phyloP scores from a whole-genome alignment of 495 filamentous ascomycete genomes.

The Penicillium antarcticum region DNA sequence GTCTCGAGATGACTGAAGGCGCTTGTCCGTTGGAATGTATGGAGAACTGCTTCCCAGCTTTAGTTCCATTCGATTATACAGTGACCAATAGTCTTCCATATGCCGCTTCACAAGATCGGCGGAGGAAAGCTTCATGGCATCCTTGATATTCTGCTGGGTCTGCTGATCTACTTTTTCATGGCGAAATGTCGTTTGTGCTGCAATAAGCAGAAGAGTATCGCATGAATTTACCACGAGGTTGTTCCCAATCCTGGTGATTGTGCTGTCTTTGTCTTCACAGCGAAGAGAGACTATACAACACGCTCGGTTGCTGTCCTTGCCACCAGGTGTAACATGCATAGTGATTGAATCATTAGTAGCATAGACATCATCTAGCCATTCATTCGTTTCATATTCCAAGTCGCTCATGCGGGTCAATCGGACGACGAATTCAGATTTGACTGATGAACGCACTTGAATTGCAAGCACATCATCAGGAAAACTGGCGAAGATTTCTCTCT shows the following conservation, averaged over 20 bases:
- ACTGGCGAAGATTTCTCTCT: constrained; percentile 38
- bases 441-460: constrained; percentile 32
- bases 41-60: constrained; percentile 18
- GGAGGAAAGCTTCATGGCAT: constrained; percentile 16
- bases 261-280: constrained; percentile 21
- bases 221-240: constrained; percentile 26
- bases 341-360: constrained; percentile 23
- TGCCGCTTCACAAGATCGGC: constrained; percentile 25
- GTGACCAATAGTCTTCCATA: constrained; percentile 28
- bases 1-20: constrained; percentile 25
- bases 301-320: constrained; percentile 27
- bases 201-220: constrained; percentile 34
- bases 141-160: constrained; percentile 19
- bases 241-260: constrained; percentile 26
- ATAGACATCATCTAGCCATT: constrained; percentile 35
- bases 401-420: constrained; percentile 32
- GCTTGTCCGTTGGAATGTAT: constrained; percentile 29
- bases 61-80: constrained; percentile 33
- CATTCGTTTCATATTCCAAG: constrained; percentile 37
- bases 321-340: constrained; percentile 41
- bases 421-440: constrained; percentile 21
- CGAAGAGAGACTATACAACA: constrained; percentile 28
- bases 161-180: constrained; percentile 21
- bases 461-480: constrained; percentile 42
- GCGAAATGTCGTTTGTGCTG: constrained; percentile 40